Base-by-base conservation (phyloP, 2,329 filamentous ascomycete genomes). In the Penicillium concentricum region DNA sequence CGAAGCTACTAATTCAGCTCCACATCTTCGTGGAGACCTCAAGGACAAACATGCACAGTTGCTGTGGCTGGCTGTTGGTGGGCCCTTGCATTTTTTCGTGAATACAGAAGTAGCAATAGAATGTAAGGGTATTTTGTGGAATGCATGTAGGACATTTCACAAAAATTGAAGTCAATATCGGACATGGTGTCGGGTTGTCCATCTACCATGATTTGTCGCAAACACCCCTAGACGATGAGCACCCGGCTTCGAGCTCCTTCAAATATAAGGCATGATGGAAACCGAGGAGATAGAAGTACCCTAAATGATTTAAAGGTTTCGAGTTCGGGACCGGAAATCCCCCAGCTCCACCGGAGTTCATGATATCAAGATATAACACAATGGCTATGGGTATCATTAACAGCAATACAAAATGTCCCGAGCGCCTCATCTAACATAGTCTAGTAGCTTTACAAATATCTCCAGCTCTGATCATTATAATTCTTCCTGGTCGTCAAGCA, bases 401-500 rank as follows among this genome's bases (percentile, higher is more conserved):
- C 2, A 22, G 3, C 13, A 10, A 46, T 28, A 28, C 9, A 10
- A 5, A 28, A 28, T 4, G 28, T 2, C 30, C 12, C 28, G 4
- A 32, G 28, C 10, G 34, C 26, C 22, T 8, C 2, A 12, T 39
- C 13, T 20, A 41, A 24, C 26, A 2, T 5, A 42, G 22, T 18
- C 9, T 30, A 50, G 13, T 26, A 26, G 8, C 4, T 28, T 9
- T 12, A 49, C 15, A 30, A 15, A 28, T 6, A n/a, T 10, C 9
- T 22, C 20, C 24, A 10, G 12, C 16, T 15, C 7, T n/a, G 5
- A 0, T 42, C 28, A 28, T 34, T 39, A 51, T n/a, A 46, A n/a
- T 35, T 63, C 55, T 26, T 62, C 55, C 45, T 58, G 67, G 22
- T 76, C 73, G 50, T 75, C 73, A 45, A 68, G 62, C 18, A 76